Evolutionary conservation across 371 early-diverging fungal species (phyloP), one percentile per base, ranked within the genome.

Genomic region (Haplosporangium sp.): DNA sequence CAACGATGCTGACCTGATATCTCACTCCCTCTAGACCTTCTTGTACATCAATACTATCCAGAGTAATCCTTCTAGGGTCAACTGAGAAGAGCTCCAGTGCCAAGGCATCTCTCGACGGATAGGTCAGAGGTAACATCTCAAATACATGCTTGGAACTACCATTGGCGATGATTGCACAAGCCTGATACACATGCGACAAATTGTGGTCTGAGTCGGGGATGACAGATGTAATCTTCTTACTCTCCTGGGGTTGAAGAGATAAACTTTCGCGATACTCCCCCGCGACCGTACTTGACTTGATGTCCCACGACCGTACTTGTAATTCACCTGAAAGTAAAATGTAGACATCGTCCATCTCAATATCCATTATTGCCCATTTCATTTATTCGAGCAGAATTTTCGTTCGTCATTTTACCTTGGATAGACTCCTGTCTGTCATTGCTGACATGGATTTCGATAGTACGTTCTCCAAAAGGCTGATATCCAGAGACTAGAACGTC

Each of bases 101-200:
- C 29, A 74, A 57, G 11, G 67, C 45, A 16, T 59, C 55, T 21
- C 75, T 52, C 10, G 43, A 12, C 52, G 76, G 76, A n/a, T 53
- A 75, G 6, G 48, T 47, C 36, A 66, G 76, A 13, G 69, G 76
- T 6, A 62, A 5, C 76, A 75, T 75, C 46, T 54, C 59, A 45
- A 55, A 56, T 14, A 29, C 20, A 12, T 48, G 55, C 3, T 45
- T 16, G 2, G 10, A 1, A 12, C 10, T 60, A 0, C 46, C 50
- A 0, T 14, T 37, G 10, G 7, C 6, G 6, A 69, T 23, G 8
- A 18, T 23, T 8, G 57, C 69, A 0, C 41, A 42, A 9, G 75
- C 75, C n/a, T 64, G 18, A 14, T 69, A 18, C 10, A 74, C 14
- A 10, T n/a, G 59, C 18, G 59, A 14, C n/a, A n/a, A 4, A 12